Evolutionary conservation across 1,284 basidiomycete species (phyloP), one percentile per base, ranked within the genome.

Genomic region (Cystobasidiaceae sp.): DNA sequence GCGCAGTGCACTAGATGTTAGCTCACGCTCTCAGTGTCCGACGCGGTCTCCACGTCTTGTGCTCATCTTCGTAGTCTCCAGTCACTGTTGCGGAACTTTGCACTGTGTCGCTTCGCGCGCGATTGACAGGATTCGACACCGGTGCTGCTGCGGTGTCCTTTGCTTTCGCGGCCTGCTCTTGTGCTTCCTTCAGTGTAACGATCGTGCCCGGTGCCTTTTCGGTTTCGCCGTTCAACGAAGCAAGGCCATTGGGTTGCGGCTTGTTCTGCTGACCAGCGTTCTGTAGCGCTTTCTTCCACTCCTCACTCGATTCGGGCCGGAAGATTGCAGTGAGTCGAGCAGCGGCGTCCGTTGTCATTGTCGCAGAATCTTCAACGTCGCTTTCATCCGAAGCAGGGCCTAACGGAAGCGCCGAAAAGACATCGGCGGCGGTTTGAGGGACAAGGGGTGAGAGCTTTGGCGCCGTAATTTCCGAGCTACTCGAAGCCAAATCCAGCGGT

Each of bases 21-120:
- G 83, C 88, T 80, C 75, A 91, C 90, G 89, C 90, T 82, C 89
- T 84, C 71, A 94, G 78, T 55, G 87, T 90, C 75, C 87, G 82
- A 76, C 87, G 87, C 21, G 87, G 81, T 75, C 86, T 88, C 91
- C 92, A 94, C 8, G 85, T 79, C 75, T 67, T 49, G 45, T 73
- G 54, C 32, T 64, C 44, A 43, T 55, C 21, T 69, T 69, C 13
- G 65, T 19, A n/a, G 15, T 39, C 15, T 60, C 52, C 1, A 67
- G 34, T 33, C 45, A 48, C 13, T 8, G 21, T 23, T 8, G 45
- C 37, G 11, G n/a, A n/a, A n/a, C n/a, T n/a, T n/a, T n/a, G n/a
- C n/a, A n/a, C n/a, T n/a, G n/a, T n/a, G n/a, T n/a, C n/a, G n/a
- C n/a, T n/a, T n/a, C n/a, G n/a, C n/a, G n/a, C n/a, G n/a, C n/a